Evolutionary conservation across 257 asterid species (phyloP).

Genomic region (Paulownia fortunei): DNA sequence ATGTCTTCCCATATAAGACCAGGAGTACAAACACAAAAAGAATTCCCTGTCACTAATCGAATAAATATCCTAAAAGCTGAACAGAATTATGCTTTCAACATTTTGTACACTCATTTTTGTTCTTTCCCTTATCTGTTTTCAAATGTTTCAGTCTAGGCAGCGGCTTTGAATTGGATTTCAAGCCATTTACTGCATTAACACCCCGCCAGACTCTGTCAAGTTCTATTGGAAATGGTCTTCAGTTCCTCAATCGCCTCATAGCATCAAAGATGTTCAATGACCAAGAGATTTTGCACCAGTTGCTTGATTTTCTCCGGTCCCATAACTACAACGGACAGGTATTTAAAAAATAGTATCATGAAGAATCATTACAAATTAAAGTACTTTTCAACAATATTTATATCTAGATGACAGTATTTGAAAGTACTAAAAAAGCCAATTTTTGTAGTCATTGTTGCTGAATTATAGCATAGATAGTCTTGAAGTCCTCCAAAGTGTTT

Average conservation of each 20-base stretch:
- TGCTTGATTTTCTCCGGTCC: constrained; percentile 42
- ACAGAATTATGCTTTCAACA: neutral
- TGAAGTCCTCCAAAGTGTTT: constrained; percentile 39
- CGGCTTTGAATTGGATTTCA: constrained; percentile 44
- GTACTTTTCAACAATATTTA: neutral
- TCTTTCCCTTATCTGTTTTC: neutral
- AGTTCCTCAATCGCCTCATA: constrained; percentile 44
- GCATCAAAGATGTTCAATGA: constrained; percentile 40
- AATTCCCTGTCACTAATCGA: no score
- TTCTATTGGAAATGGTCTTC: constrained; percentile 44
- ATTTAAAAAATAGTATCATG: neutral
- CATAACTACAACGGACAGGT: constrained; percentile 43
- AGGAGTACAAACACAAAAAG: no score
- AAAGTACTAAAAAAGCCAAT: constrained; percentile 30
- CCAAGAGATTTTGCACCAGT: constrained; percentile 27
- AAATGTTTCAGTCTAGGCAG: neutral
- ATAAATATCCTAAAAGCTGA: neutral
- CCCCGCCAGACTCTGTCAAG: constrained; percentile 39
- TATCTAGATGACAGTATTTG: neutral
- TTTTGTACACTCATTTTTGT: neutral
- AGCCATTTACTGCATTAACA: constrained; percentile 36
- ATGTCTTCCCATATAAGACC: no score
- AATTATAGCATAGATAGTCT: constrained; percentile 33
- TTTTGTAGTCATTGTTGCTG: constrained; percentile 25
- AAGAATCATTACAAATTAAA: no score